These are phyloP conservation scores for Euphorbia corollata DNA, from an alignment of 441 rosid species.

Conservation along the genomic window DNA sequence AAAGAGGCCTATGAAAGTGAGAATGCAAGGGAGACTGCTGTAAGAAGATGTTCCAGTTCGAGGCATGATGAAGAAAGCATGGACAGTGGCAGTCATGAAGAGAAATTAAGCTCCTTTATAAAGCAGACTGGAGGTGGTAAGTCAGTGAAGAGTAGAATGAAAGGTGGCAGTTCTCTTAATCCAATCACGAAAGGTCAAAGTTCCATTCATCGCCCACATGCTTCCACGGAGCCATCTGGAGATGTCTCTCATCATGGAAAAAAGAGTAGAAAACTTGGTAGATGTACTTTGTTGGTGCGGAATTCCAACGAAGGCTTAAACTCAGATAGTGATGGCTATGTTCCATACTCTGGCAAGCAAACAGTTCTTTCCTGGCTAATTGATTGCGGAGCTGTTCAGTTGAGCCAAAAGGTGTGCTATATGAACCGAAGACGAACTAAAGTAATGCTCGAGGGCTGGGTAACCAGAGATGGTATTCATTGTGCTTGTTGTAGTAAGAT, in stretches of 20 bases:
- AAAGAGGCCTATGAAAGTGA: conserved; percentile 42
- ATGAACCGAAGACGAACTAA: conserved; percentile 68
- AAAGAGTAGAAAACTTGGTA: conserved; percentile 66
- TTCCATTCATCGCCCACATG: conserved; percentile 25
- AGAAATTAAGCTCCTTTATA: conserved; percentile 58
- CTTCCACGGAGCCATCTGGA: conserved; percentile 28
- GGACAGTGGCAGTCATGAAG: conserved; percentile 58
- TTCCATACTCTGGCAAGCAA: conserved; percentile 74
- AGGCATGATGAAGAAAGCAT: conserved; percentile 52
- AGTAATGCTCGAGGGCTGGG: conserved; percentile 91
- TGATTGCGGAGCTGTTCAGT: conserved; percentile 70
- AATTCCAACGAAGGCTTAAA: conserved; percentile 50
- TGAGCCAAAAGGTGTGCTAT: conserved; percentile 85
- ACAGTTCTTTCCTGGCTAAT: conserved; percentile 88
- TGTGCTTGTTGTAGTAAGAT: conserved; percentile 97
- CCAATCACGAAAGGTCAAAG: conserved; percentile 35
- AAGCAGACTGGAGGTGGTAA: conserved; percentile 50
- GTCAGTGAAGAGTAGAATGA: conserved; percentile 39
- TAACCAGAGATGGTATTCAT: conserved; percentile 82
- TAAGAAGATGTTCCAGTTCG: conserved; percentile 25
- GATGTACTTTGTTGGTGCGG: conserved; percentile 83
- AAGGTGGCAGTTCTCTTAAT: conserved; percentile 31
- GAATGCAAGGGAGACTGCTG: conserved; percentile 34
- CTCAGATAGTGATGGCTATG: conserved; percentile 65
- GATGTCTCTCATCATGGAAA: conserved; percentile 59